These are phyloP conservation scores for Penicillium sp. DNA, from an alignment of 2,329 filamentous ascomycete species.

Conservation along the genomic window DNA sequence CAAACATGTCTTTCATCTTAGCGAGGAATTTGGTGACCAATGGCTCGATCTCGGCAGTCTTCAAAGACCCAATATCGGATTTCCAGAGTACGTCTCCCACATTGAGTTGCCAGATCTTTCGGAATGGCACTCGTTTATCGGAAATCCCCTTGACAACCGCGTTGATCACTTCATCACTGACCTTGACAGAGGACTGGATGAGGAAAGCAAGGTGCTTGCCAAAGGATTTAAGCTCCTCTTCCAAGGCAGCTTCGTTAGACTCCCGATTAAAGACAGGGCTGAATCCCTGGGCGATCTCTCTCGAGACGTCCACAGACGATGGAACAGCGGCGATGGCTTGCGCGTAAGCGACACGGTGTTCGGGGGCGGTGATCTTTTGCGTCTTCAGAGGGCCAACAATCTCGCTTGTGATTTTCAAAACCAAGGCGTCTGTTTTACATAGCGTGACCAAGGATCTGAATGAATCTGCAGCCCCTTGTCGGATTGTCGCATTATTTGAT, in stretches of 20 bases:
- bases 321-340: slow-evolving; percentile 73
- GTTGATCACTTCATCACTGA: slow-evolving; percentile 69
- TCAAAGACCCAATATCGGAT: slow-evolving; percentile 50
- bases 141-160: slow-evolving; percentile 76
- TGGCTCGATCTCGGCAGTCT: slow-evolving; percentile 49
- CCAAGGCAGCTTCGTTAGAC: slow-evolving; percentile 80
- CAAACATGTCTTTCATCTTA: slow-evolving; percentile 66
- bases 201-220: slow-evolving; percentile 65
- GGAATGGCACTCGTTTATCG: slow-evolving; percentile 79
- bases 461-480: slow-evolving; percentile 72
- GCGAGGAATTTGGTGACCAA: slow-evolving; percentile 55
- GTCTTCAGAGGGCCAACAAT: slow-evolving; percentile 76
- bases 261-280: slow-evolving; percentile 75
- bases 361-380: slow-evolving; percentile 79
- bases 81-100: slow-evolving; percentile 70
- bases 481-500: slow-evolving; percentile 78
- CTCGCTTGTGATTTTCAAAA: slow-evolving; percentile 74
- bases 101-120: slow-evolving; percentile 78
- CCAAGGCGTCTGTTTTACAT: slow-evolving; percentile 59
- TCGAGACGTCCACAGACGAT: slow-evolving; percentile 62
- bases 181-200: slow-evolving; percentile 60
- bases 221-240: slow-evolving; percentile 73
- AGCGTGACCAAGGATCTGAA: slow-evolving; percentile 70
- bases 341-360: slow-evolving; percentile 80
- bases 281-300: slow-evolving; percentile 67